Evolutionary conservation across 495 filamentous ascomycete genomes (phyloP), one percentile per base, ranked within the genome.

Genomic region (Chaetomium fimeti): DNA sequence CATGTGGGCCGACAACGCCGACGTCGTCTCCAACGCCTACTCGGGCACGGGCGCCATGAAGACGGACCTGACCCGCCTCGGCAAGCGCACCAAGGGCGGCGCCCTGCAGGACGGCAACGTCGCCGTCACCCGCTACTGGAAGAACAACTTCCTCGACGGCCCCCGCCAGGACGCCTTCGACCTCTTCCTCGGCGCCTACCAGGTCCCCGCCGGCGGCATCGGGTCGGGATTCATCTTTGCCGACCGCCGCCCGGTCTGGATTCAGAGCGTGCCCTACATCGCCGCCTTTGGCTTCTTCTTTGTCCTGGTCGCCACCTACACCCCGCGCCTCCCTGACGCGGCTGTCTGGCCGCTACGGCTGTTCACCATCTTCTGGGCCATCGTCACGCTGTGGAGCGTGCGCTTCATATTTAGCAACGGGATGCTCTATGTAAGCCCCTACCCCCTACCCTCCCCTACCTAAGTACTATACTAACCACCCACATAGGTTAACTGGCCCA

Each of bases 1-100:
- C 72, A 82, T 96, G 38, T 98, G 94, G 94, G 94, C 94, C 40
- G 94, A 98, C 76, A 98, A 98, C 74, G 94, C 94, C 27, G 94
- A 98, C 70, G 89, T 91, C 18, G 94, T 98, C 25, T 93, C 91
- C 27, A 89, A 88, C 64, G 85, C 90, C 1, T 98, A 98, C 72
- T 92, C 93, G 12, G 94, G 94, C 48, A 97, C 94, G 6, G 94
- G 94, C 8, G 94, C 94, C 36, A 81, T 97, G 76, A 98, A 98
- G 78, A 98, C 94, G 1, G 94, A 98, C 73, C 90, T 97, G 64
- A 98, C 94, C 4, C 87, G 94, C 13, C 90, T 88, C 12, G 95
- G 95, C 54, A 84, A 90, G 69, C 86, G 94, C 20, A 98, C 93
- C 13, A 90, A 84, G 40, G 87, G 84, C 3, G 94, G 94, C 48